Conservation (phyloP, 2,329 filamentous ascomycete genomes). For the Phoma sp. region DNA sequence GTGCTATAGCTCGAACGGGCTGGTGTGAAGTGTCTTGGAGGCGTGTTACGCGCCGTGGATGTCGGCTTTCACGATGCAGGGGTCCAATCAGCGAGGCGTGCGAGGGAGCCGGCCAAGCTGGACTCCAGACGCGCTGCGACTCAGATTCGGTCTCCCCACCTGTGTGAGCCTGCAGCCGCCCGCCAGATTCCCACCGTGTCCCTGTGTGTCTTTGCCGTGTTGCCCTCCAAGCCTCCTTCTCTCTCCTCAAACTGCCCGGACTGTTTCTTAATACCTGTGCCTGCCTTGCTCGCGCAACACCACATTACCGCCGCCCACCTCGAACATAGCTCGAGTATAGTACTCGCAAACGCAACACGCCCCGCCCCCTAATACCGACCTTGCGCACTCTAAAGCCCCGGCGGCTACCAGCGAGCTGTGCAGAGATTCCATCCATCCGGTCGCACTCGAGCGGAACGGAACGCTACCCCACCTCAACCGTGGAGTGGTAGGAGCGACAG, state of each 20-base stretch:
- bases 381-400: conserved; percentile 34
- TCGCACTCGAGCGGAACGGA: conserved; percentile 28
- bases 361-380: conserved; percentile 22
- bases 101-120: conserved; percentile 40
- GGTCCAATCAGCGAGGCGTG: conserved; percentile 37
- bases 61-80: conserved; percentile 30
- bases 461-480: conserved; percentile 27
- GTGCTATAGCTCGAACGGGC: conserved; percentile 37
- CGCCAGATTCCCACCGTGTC: conserved; percentile 40
- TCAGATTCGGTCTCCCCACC: conserved; percentile 49
- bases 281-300: conserved; percentile 16
- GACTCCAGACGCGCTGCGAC: conserved; percentile 44
- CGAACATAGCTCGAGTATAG: conserved; percentile 21
- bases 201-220: conserved; percentile 37
- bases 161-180: conserved; percentile 45
- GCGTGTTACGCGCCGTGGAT: conserved; percentile 44
- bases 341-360: conserved; percentile 18
- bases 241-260: conserved; percentile 27
- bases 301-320: conserved; percentile 12
- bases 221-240: conserved; percentile 37
- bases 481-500: conserved; percentile 35
- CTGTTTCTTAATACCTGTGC: conserved; percentile 34
- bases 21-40: conserved; percentile 31
- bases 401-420: conserved; percentile 33
- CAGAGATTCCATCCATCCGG: conserved; percentile 21